Conservation (phyloP, 2,329 filamentous ascomycete species). For the Xylaria sp. region DNA sequence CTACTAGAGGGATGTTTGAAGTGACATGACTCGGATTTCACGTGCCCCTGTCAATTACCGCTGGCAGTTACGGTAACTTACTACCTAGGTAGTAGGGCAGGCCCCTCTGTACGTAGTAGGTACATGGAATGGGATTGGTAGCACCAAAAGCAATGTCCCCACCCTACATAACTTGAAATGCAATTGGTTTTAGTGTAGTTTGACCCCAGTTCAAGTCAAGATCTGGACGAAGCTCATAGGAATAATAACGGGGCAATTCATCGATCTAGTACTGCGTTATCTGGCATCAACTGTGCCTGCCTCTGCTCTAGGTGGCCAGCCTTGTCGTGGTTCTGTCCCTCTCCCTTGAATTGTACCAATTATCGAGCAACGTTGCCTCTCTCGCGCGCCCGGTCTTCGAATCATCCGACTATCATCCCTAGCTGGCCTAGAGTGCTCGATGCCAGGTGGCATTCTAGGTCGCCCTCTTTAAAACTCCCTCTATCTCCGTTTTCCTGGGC, state of each 20-base stretch:
- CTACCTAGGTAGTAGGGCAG: not conserved
- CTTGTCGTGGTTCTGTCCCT: constrained; percentile 26
- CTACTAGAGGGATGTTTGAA: not conserved
- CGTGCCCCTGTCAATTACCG: constrained; percentile 18
- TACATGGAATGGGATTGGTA: constrained; percentile 1
- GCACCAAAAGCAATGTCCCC: constrained; percentile 16
- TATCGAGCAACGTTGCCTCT: constrained; percentile 27
- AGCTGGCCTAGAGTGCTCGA: constrained; percentile 52
- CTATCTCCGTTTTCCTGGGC: constrained; percentile 25
- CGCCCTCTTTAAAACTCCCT: constrained; percentile 33
- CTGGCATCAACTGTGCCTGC: constrained; percentile 39
- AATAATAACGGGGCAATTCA: constrained; percentile 35
- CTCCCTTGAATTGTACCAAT: constrained; percentile 10
- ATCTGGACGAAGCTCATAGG: constrained; percentile 22
- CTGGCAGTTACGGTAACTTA: not conserved
- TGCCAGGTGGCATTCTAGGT: constrained; percentile 48
- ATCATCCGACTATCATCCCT: constrained; percentile 38
- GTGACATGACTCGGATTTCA: constrained; percentile 11
- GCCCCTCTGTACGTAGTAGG: not conserved
- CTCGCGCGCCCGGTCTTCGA: constrained; percentile 23
- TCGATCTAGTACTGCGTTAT: constrained; percentile 35
- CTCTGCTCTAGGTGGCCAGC: constrained; percentile 2
- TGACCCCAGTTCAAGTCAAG: constrained; percentile 7
- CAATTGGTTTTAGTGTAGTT: constrained; percentile 3
- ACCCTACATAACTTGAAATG: constrained; percentile 16